A percentile compares a stretch with the other conserved stretches of the same genome.
Evolutionary conservation across 2,329 filamentous ascomycete species (phyloP).

Genomic region (Metarhizium brunneum): DNA sequence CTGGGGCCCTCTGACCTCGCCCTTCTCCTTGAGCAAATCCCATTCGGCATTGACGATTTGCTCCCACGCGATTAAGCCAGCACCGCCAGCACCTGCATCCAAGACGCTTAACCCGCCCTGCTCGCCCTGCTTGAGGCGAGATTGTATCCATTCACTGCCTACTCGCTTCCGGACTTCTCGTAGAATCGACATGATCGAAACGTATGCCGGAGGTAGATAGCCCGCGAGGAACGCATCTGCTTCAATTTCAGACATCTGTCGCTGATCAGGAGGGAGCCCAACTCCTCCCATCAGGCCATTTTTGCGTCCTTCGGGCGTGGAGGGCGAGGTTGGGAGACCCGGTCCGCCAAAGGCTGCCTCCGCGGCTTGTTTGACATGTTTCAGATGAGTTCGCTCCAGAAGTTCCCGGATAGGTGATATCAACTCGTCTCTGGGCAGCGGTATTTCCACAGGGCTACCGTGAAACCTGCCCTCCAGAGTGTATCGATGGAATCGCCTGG

Average conservation of each 20-base stretch:
- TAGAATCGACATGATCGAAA: slow-evolving; percentile 55
- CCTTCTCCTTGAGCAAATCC: slow-evolving; percentile 53
- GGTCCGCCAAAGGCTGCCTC: slow-evolving; percentile 67
- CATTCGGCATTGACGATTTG: slow-evolving; percentile 76
- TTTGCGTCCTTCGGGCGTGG: slow-evolving; percentile 52
- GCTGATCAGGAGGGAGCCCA: slow-evolving; percentile 52
- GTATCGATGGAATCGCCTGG: slow-evolving; percentile 59
- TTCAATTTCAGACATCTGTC: slow-evolving; percentile 64
- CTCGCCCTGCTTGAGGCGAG: slow-evolving; percentile 49
- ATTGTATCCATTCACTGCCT: slow-evolving; percentile 60
- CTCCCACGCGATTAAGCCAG: slow-evolving; percentile 65
- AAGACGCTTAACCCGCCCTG: slow-evolving; percentile 53
- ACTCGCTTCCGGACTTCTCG: slow-evolving; percentile 67
- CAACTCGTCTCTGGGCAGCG: slow-evolving; percentile 62
- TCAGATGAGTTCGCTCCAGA: slow-evolving; percentile 57
- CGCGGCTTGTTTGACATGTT: slow-evolving; percentile 66
- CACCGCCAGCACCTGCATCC: slow-evolving; percentile 67
- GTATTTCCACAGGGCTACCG: slow-evolving; percentile 63
- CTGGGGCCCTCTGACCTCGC: slow-evolving; percentile 28
- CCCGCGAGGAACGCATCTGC: slow-evolving; percentile 63
- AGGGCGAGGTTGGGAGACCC: slow-evolving; percentile 66
- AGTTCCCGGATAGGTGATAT: slow-evolving; percentile 61
- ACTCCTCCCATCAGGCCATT: slow-evolving; percentile 55
- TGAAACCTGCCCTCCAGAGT: slow-evolving; percentile 67
- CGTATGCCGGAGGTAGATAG: slow-evolving; percentile 62